A percentile compares a stretch with the other conserved stretches of the same genome.
phyloP scores from a whole-genome alignment of 441 rosid species.

The Adansonia madagascariensis region DNA sequence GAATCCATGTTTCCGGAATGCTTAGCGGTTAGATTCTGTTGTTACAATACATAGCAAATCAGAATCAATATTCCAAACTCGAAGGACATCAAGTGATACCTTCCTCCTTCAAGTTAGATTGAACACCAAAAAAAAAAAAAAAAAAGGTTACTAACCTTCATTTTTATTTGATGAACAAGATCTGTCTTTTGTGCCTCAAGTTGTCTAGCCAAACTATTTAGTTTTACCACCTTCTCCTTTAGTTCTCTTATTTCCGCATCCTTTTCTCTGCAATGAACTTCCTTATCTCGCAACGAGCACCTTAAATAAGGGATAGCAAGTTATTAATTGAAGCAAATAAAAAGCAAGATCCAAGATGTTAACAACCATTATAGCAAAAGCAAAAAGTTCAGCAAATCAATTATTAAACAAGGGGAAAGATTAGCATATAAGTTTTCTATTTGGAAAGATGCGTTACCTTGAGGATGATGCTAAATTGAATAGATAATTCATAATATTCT shows the following conservation, averaged over 20 bases:
- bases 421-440: conserved; percentile 15
- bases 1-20: conserved; percentile 33
- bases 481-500: conserved; percentile 78
- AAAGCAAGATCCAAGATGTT: conserved; percentile 2
- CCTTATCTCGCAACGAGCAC: conserved; percentile 82
- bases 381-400: neutral
- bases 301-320: conserved; percentile 40
- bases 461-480: conserved; percentile 88
- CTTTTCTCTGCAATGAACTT: conserved; percentile 80
- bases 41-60: conserved; percentile 18
- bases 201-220: conserved; percentile 58
- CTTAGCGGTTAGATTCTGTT: conserved; percentile 58
- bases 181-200: conserved; percentile 69
- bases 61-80: neutral
- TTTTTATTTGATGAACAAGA: conserved; percentile 66
- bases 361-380: conserved; percentile 15
- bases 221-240: conserved; percentile 76
- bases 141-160: conserved; percentile 52
- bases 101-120: neutral
- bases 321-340: conserved; percentile 13
- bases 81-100: neutral
- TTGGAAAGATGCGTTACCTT: conserved; percentile 49
- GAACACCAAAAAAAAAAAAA: neutral
- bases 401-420: neutral
- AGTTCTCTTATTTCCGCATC: conserved; percentile 67